Percentiles rank a stretch among this genome's conserved stretches.
These are phyloP conservation scores for Pythium grandisporangium DNA, from an alignment of 352 stramenopile species.

Conservation along the genomic window DNA sequence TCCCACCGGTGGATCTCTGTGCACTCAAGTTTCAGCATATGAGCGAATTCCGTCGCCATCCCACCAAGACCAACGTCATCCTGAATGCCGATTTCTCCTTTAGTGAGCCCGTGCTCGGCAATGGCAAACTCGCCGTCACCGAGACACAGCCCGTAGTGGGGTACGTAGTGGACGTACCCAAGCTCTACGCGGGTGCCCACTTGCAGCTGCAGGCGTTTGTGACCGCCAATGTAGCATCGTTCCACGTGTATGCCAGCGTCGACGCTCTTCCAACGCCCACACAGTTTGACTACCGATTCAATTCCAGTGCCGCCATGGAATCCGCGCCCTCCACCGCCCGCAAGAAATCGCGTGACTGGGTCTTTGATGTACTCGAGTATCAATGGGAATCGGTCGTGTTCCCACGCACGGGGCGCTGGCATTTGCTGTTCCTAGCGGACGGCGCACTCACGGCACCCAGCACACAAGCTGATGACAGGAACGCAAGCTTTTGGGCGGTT, in stretches of 20 bases:
- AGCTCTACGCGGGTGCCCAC: slow-evolving; percentile 17
- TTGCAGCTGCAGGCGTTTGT: slow-evolving; percentile 8
- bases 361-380: slow-evolving; percentile 6
- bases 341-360: slow-evolving; percentile 3
- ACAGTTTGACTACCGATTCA: slow-evolving; percentile 21
- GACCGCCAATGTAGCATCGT: slow-evolving; percentile 18
- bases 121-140: neutral
- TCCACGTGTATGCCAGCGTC: slow-evolving; percentile 19
- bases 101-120: slow-evolving; percentile 1
- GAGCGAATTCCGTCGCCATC: slow-evolving; percentile 7
- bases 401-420: slow-evolving; percentile 15
- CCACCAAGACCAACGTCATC: slow-evolving; percentile 6
- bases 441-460: neutral
- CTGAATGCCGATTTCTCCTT: slow-evolving; percentile 13
- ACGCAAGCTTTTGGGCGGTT: slow-evolving; percentile 14
- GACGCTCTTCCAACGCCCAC: slow-evolving; percentile 12
- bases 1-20: slow-evolving; percentile 11
- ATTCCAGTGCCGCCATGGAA: slow-evolving; percentile 3
- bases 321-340: neutral
- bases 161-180: slow-evolving; percentile 12
- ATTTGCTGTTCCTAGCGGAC: slow-evolving; percentile 16
- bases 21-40: slow-evolving; percentile 1
- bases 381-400: slow-evolving; percentile 13
- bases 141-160: slow-evolving; percentile 1
- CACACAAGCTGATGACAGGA: neutral